Evolutionary conservation across 2,329 filamentous ascomycete species (phyloP), one percentile per base, ranked within the genome.

Genomic region (Pyricularia sp.): DNA sequence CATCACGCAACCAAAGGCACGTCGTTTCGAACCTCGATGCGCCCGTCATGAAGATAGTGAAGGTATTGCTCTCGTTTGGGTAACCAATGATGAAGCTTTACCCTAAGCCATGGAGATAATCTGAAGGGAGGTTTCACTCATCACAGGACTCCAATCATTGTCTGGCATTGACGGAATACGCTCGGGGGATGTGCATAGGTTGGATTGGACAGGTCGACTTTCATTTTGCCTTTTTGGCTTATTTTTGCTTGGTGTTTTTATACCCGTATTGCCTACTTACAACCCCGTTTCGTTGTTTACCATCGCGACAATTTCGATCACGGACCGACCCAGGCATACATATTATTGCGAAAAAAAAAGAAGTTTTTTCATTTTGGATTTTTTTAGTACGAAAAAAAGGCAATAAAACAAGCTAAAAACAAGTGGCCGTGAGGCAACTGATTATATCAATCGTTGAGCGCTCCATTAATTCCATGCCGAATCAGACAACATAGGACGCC

Each of bases 101-200:
- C 83, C 86, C 79, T 90, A 85, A 88, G 88, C 85, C 87, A 86
- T 88, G 88, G 85, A 86, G 85, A 86, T 81, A 75, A 90, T 75
- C 87, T 89, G 87, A 83, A 90, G 88, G 84, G 87, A 89, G 88
- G 88, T 69, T 80, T 90, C 85, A 90, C 88, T 88, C 86, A 88
- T 87, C 88, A 90, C 86, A 89, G 87, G 78, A 78, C 82, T 88
- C 84, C 87, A 87, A 86, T 87, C 88, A 86, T 88, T 84, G 84
- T 83, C 83, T 90, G 87, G 88, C 88, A 87, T 81, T 50, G 82
- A 80, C 87, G 88, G 88, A 90, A 84, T 79, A 89, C 88, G 86
- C 84, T 83, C 81, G 83, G 82, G 84, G 85, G 85, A 79, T 80
- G 82, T 80, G 82, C 79, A 79, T 75, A 77, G 77, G 76, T 78